Conservation (phyloP, 1,284 basidiomycete species). For the Irpex sp. region DNA sequence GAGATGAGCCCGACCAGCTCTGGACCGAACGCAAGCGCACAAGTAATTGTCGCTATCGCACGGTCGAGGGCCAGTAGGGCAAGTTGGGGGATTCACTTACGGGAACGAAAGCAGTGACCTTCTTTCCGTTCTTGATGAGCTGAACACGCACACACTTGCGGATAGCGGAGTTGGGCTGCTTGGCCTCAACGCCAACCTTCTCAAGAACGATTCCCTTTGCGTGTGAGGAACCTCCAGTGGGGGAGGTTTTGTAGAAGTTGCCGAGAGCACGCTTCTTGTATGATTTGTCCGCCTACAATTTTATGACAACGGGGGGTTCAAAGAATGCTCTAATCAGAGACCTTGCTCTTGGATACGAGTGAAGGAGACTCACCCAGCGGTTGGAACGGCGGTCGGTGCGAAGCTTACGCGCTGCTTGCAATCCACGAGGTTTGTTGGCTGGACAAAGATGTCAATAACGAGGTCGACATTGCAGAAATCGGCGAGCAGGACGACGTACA, state of each 20-base stretch:
- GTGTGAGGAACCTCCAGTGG: conserved; percentile 98
- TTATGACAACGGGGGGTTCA: conserved; percentile 1
- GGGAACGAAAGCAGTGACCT: conserved; percentile 89
- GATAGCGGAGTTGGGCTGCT: conserved; percentile 99
- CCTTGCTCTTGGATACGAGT: background rate
- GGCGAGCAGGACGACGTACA: conserved; percentile 51
- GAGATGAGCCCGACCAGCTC: background rate
- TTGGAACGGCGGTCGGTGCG: conserved; percentile 92
- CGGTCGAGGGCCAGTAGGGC: background rate
- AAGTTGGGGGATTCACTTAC: conserved; percentile 26
- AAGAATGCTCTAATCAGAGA: background rate
- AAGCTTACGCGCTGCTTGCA: conserved; percentile 99
- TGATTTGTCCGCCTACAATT: conserved; percentile 86
- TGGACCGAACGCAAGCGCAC: background rate
- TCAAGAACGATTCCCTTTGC: conserved; percentile 99
- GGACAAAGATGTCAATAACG: conserved; percentile 17
- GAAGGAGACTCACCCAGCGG: conserved; percentile 80
- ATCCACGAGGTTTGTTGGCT: conserved; percentile 98
- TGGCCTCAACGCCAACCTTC: conserved; percentile 94
- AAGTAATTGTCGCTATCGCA: conserved; percentile 7
- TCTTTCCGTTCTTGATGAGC: conserved; percentile 99
- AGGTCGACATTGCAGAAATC: conserved; percentile 11
- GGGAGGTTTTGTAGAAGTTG: conserved; percentile 99
- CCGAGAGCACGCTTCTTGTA: conserved; percentile 99
- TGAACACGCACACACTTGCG: conserved; percentile 99